Evolutionary conservation across 1,284 basidiomycete genomes (phyloP), one percentile per base, ranked within the genome.

Genomic region (Microbotryomycetes sp.): DNA sequence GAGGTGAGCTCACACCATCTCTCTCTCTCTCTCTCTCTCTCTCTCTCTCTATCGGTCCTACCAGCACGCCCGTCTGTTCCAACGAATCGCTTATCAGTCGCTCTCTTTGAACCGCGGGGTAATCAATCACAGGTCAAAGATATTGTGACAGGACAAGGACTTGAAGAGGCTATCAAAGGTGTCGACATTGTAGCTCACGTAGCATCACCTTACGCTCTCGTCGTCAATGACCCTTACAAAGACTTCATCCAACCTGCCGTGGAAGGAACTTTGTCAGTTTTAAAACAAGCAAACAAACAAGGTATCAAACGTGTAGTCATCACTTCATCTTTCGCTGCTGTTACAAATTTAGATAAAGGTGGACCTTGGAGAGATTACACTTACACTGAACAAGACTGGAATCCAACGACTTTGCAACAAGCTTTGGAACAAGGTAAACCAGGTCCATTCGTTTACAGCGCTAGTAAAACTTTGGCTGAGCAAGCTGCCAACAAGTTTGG

Each of bases 181-280:
- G 59, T 67, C 9, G 60, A 72, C 31, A 68, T 57, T 0, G 54
- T 72, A 6, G 56, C 70, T 2, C 71, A 71, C 50, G 65, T 65
- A 3, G 72, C 72, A 5, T 63, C 58, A 29, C 69, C 71, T 16
- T 70, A 67, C 42, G 45, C 56, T 14, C 28, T 75, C 64, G 29
- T 70, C 26, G 70, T 74, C 16, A 55, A 67, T 31, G 75, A 76
- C 58, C 70, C 73, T 16, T 70, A 72, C 59, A 64, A 65, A 30
- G 74, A 76, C 55, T 67, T 76, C 49, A 70, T 77, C 49, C 64
- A 67, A 22, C 76, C 76, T 0, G 76, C 76, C 12, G 65, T 76
- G 32, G 70, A 76, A 47, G 76, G 76, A 2, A 77, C 74, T 0
- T 64, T 75, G 26, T 69, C 71, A 26, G 60, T 77, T 4, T 62